Evolutionary conservation across 2,329 filamentous ascomycete genomes (phyloP).

Genomic region (Cercospora sojina): DNA sequence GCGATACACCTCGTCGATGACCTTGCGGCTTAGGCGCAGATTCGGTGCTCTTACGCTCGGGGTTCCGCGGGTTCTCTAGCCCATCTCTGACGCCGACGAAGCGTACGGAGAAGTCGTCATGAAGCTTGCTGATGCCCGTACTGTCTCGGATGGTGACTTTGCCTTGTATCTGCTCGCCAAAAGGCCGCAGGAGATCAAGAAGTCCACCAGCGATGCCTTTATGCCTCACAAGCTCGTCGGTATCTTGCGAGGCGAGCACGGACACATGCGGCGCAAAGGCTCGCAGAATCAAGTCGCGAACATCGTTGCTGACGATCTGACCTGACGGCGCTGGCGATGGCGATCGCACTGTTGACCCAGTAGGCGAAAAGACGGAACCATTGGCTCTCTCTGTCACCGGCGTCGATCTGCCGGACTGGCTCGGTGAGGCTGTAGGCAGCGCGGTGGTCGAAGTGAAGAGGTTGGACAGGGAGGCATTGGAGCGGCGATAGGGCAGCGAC

Average conservation of each 20-base stretch:
- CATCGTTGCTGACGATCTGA: slow-evolving; percentile 50
- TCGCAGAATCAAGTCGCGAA: slow-evolving; percentile 67
- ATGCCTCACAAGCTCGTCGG: slow-evolving; percentile 71
- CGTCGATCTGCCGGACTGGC: slow-evolving; percentile 45
- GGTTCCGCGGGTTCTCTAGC: slow-evolving; percentile 41
- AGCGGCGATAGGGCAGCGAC: slow-evolving; percentile 55
- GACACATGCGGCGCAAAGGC: slow-evolving; percentile 88
- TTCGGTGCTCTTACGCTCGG: slow-evolving; percentile 42
- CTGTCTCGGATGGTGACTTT: slow-evolving; percentile 91
- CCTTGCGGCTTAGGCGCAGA: slow-evolving; percentile 24
- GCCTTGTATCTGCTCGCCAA: slow-evolving; percentile 82
- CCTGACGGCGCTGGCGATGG: slow-evolving; percentile 44
- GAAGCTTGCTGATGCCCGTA: slow-evolving; percentile 74
- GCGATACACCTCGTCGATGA: slow-evolving; percentile 19
- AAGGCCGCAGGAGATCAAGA: slow-evolving; percentile 82
- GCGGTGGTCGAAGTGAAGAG: slow-evolving; percentile 54
- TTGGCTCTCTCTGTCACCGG: slow-evolving; percentile 38
- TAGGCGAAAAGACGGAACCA: slow-evolving; percentile 48
- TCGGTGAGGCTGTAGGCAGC: slow-evolving; percentile 40
- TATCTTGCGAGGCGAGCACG: slow-evolving; percentile 82
- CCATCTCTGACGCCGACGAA: slow-evolving; percentile 70
- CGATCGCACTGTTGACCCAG: slow-evolving; percentile 41
- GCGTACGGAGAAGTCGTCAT: slow-evolving; percentile 86
- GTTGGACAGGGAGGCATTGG: slow-evolving; percentile 53
- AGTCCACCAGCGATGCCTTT: slow-evolving; percentile 85